Conservation (phyloP, 371 early-diverging fungal genomes). For the Parasitella parasitica region DNA sequence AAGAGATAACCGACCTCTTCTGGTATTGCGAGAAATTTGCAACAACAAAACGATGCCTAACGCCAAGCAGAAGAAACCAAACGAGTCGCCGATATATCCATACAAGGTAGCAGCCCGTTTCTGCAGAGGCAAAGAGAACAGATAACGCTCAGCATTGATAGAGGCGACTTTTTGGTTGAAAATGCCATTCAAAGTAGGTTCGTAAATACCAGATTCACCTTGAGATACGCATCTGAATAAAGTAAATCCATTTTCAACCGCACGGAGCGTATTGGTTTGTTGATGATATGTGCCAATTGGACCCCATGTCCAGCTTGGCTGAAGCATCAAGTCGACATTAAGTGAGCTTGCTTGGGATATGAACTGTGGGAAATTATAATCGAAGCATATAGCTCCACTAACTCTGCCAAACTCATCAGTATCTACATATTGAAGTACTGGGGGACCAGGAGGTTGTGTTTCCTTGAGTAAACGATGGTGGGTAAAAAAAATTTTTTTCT, state of each 20-base stretch:
- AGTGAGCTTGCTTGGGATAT: slow-evolving; percentile 52
- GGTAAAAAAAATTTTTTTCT: background rate
- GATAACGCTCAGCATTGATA: slow-evolving; percentile 33
- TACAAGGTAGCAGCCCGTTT: slow-evolving; percentile 47
- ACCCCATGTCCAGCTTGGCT: slow-evolving; percentile 62
- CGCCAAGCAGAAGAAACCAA: slow-evolving; percentile 39
- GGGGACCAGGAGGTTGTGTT: slow-evolving; percentile 36
- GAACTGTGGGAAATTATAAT: slow-evolving; percentile 50
- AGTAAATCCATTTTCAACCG: slow-evolving; percentile 58
- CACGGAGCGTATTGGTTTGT: slow-evolving; percentile 41
- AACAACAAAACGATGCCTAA: background rate
- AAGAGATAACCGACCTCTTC: background rate
- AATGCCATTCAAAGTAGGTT: slow-evolving; percentile 39
- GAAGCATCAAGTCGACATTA: slow-evolving; percentile 52
- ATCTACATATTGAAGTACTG: slow-evolving; percentile 44
- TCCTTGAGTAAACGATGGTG: slow-evolving; percentile 17
- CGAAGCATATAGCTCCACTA: slow-evolving; percentile 58
- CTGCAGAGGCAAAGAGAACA: slow-evolving; percentile 50
- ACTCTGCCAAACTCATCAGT: slow-evolving; percentile 53
- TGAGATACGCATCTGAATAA: slow-evolving; percentile 54
- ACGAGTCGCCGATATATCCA: slow-evolving; percentile 38
- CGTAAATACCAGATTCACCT: slow-evolving; percentile 54
- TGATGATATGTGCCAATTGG: slow-evolving; percentile 53
- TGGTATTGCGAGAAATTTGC: background rate
- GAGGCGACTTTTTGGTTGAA: slow-evolving; percentile 45